These are phyloP conservation scores for Aspergillus eucalypticola DNA, from an alignment of 2,329 filamentous ascomycete species.

Conservation along the genomic window DNA sequence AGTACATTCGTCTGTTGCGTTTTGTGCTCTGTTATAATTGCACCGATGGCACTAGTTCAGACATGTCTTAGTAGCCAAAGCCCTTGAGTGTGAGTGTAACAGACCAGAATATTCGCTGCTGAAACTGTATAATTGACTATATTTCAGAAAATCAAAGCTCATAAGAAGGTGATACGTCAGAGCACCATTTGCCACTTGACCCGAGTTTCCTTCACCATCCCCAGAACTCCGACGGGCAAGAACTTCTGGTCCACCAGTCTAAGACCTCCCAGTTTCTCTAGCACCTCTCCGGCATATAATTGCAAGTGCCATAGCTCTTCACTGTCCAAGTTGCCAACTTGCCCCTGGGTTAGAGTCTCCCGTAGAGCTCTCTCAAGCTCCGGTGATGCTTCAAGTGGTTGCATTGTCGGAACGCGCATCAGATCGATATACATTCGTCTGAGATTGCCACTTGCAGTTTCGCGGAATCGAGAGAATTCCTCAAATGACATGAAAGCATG, in stretches of 20 bases:
- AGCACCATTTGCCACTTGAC: conserved; percentile 47
- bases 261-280: conserved; percentile 38
- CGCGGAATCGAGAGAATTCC: conserved; percentile 38
- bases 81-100: too few species aligned
- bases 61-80: too few species aligned
- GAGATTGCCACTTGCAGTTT: conserved; percentile 24
- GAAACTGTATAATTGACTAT: too few species aligned
- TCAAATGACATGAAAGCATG: conserved; percentile 38
- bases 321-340: not conserved
- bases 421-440: conserved; percentile 27
- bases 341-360: conserved; percentile 6
- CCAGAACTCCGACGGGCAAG: conserved; percentile 41
- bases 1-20: too few species aligned
- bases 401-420: conserved; percentile 22
- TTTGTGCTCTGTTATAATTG: too few species aligned
- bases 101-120: too few species aligned
- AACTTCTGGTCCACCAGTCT: conserved; percentile 43
- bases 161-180: conserved; percentile 16
- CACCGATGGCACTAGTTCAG: too few species aligned
- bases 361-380: conserved; percentile 26
- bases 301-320: conserved; percentile 38
- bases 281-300: conserved; percentile 37
- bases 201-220: conserved; percentile 43
- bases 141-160: too few species aligned
- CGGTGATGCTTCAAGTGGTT: conserved; percentile 18